Base-by-base conservation (phyloP, 257 asterid species). In the Verbena officinalis region DNA sequence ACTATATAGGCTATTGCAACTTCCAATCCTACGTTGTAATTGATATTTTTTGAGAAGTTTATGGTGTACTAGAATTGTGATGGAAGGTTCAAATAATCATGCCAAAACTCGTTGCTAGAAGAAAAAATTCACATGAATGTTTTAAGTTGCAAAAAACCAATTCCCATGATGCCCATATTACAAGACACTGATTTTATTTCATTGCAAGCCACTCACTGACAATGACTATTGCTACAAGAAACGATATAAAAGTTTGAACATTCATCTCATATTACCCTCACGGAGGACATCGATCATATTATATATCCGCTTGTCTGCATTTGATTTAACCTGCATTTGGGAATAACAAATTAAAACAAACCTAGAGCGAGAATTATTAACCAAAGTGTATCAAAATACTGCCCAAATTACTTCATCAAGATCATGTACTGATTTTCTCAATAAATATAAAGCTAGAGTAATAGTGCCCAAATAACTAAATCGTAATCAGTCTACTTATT, bases 221-320 rank as follows among this genome's bases (percentile, higher is more conserved):
- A 27, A 27, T 27, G 33, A 27, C 33, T 27, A 27, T 27, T 27
- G 33, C 51, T 36, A 67, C 57, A 31, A 44, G 16, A 48, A 36
- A 42, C 24, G 9, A 52, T 44, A 49, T 3, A 49, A 55, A 38
- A 19, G 36, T 3, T n/a, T 22, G 59, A 48, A 6, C 51, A 14
- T 51, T 23, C 68, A 93, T 76, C 95, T 75, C 99, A 90, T 90
- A 71, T 81, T 90, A 53, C 99, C 99, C 84, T 87, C 97, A 0
- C 90, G 90, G 67, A 90, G 83, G 52, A 93, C 97, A 44, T 93
- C 99, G 2, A 90, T 90, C 99, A 93, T 93, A 72, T 88, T 81
- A 40, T 73, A 90, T 56, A 93, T 81, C 60, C 83, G 75, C 84
- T 93, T 84, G 56, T 84, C 87, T n/a, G 86, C 88, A 59, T 81